These are phyloP conservation scores for Boletus mariae DNA, from an alignment of 1,284 basidiomycete genomes.

Conservation along the genomic window DNA sequence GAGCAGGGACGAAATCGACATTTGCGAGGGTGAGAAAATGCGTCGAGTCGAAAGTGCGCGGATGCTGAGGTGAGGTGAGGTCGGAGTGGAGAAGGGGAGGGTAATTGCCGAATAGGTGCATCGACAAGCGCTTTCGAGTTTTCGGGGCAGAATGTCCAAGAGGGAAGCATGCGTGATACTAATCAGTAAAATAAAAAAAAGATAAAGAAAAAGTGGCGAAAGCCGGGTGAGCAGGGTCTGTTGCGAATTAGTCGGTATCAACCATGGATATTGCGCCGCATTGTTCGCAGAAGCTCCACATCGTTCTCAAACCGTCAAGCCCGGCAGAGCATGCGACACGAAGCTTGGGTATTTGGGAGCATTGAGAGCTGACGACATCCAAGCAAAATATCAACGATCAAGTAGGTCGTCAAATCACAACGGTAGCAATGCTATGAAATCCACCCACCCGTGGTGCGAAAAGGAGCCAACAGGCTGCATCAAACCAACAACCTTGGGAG, in stretches of 20 bases:
- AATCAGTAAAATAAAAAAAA: constrained; percentile 35
- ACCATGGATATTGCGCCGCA: constrained; percentile 86
- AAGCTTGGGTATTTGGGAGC: constrained; percentile 75
- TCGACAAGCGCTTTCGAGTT: constrained; percentile 24
- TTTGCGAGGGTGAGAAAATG: constrained; percentile 11
- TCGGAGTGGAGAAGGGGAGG: constrained; percentile 13
- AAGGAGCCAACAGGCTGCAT: constrained; percentile 64
- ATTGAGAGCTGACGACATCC: constrained; percentile 47
- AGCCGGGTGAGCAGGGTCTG: constrained; percentile 3
- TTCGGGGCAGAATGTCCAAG: constrained; percentile 25
- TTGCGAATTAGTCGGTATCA: constrained; percentile 53
- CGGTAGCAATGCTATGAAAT: neutral
- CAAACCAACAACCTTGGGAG: constrained; percentile 50
- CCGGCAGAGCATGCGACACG: constrained; percentile 62
- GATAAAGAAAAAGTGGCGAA: constrained; percentile 29
- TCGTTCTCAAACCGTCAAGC: constrained; percentile 60
- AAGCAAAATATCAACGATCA: constrained; percentile 8
- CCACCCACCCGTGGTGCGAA: constrained; percentile 68
- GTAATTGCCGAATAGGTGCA: constrained; percentile 11
- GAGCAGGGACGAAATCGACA: constrained; percentile 16
- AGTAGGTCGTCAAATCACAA: constrained; percentile 13
- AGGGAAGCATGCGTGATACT: constrained; percentile 22
- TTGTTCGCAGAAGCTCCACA: constrained; percentile 85
- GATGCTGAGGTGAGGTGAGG: constrained; percentile 9
- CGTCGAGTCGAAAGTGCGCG: constrained; percentile 23